Percentiles rank a stretch among this genome's conserved stretches.
Conservation (phyloP, 2,329 filamentous ascomycete species). For the Diaporthe humulicola region DNA sequence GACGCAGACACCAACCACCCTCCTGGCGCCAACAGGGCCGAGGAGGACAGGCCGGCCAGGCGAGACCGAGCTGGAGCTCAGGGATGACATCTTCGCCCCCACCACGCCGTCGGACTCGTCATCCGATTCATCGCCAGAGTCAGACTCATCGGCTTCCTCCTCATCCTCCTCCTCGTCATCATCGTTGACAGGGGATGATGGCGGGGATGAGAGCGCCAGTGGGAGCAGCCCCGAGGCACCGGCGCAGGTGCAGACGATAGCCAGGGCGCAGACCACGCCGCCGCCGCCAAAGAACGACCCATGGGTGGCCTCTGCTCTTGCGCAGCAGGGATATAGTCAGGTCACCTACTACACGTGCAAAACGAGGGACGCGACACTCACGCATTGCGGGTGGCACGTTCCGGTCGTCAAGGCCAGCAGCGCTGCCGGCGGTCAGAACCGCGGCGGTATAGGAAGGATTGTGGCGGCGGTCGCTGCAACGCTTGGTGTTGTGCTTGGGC, state of each 20-base stretch:
- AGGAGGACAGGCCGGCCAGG: slow-evolving; percentile 10
- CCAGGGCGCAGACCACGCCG: slow-evolving; percentile 38
- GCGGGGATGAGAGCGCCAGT: background rate
- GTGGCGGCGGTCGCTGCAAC: background rate
- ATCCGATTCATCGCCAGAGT: background rate
- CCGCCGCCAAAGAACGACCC: slow-evolving; percentile 41
- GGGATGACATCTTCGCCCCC: slow-evolving; percentile 30
- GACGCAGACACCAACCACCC: slow-evolving; percentile 8
- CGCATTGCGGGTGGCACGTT: slow-evolving; percentile 56
- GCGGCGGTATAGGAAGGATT: slow-evolving; percentile 14
- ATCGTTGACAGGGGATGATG: background rate
- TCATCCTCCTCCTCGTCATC: slow-evolving; percentile 7
- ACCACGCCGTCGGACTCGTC: slow-evolving; percentile 3
- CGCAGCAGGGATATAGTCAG: slow-evolving; percentile 48
- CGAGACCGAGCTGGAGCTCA: slow-evolving; percentile 29
- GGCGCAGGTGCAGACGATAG: background rate
- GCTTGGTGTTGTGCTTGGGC: background rate
- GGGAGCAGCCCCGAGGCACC: background rate
- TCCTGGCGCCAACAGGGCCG: background rate
- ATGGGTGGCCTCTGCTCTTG: slow-evolving; percentile 42
- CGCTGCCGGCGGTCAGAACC: background rate
- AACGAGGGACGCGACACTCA: slow-evolving; percentile 45
- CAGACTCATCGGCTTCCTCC: background rate
- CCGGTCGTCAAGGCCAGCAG: slow-evolving; percentile 48
- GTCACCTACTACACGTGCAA: slow-evolving; percentile 56